A percentile compares a stretch with the other conserved stretches of the same genome.
phyloP scores from a whole-genome alignment of 2,329 filamentous ascomycete genomes.

The Clonostachys chloroleuca region DNA sequence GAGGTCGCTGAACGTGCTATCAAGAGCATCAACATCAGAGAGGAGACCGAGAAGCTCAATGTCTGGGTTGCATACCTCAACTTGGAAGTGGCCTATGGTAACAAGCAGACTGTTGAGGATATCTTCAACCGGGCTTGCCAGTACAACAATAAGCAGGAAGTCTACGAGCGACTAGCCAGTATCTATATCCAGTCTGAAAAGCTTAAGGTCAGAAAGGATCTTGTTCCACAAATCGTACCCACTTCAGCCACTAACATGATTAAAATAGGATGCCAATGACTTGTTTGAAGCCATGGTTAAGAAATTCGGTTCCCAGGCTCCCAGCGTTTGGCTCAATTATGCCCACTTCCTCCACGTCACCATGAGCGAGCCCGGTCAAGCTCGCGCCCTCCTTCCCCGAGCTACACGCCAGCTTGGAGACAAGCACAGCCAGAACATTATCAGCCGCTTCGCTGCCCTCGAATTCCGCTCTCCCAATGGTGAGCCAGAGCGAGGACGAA shows the following conservation, averaged over 20 bases:
- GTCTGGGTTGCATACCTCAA: slow-evolving; percentile 95
- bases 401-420: slow-evolving; percentile 78
- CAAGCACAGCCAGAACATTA: slow-evolving; percentile 61
- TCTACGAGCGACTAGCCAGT: slow-evolving; percentile 84
- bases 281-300: slow-evolving; percentile 83
- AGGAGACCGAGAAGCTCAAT: slow-evolving; percentile 90
- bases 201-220: slow-evolving; percentile 58
- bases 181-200: slow-evolving; percentile 94
- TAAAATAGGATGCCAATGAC: slow-evolving; percentile 73
- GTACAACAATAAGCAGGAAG: slow-evolving; percentile 87
- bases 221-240: neutral
- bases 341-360: slow-evolving; percentile 86
- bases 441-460: slow-evolving; percentile 83
- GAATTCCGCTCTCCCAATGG: slow-evolving; percentile 84
- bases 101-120: slow-evolving; percentile 74
- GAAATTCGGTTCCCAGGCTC: slow-evolving; percentile 79
- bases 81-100: slow-evolving; percentile 86
- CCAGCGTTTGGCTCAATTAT: slow-evolving; percentile 89
- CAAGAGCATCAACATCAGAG: slow-evolving; percentile 83
- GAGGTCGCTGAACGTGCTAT: slow-evolving; percentile 88
- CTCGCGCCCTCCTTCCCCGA: slow-evolving; percentile 73
- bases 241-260: slow-evolving; percentile 15
- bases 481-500: slow-evolving; percentile 85
- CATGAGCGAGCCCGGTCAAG: slow-evolving; percentile 63
- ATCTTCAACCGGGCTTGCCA: slow-evolving; percentile 90